A percentile compares a stretch with the other conserved stretches of the same genome.
These are phyloP conservation scores for Lactifluus hygrophoroides DNA, from an alignment of 768 basidiomycete species.

Conservation along the genomic window DNA sequence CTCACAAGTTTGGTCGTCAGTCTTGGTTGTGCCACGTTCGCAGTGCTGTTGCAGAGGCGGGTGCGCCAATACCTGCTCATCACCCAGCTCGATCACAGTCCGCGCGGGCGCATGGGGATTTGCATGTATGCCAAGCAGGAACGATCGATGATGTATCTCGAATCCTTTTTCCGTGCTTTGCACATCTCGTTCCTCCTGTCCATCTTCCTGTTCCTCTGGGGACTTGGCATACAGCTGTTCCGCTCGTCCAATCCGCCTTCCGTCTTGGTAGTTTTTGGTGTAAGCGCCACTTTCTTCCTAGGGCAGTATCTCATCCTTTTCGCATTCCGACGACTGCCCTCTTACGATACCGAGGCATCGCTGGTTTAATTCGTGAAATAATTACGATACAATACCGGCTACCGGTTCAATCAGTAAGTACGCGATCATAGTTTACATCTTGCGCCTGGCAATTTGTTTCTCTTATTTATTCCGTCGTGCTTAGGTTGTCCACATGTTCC, in stretches of 20 bases:
- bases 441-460: background rate
- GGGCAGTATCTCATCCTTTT: slow-evolving; percentile 1
- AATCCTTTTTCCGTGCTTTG: background rate
- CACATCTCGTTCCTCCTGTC: background rate
- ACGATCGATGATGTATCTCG: background rate
- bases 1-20: background rate
- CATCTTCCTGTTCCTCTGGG: background rate
- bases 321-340: background rate
- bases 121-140: background rate
- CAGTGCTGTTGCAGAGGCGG: background rate
- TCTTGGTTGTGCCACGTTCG: background rate
- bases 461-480: background rate
- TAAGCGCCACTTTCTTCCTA: background rate
- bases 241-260: background rate
- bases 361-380: background rate
- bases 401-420: background rate
- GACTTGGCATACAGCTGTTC: background rate
- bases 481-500: background rate
- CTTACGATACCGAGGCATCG: background rate
- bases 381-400: background rate
- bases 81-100: background rate
- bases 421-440: background rate
- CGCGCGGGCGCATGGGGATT: background rate
- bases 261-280: background rate
- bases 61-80: background rate